Percentiles rank a stretch among this genome's conserved stretches.
Evolutionary conservation across 495 filamentous ascomycete genomes (phyloP).

Genomic region (Aspergillus nanangensis): DNA sequence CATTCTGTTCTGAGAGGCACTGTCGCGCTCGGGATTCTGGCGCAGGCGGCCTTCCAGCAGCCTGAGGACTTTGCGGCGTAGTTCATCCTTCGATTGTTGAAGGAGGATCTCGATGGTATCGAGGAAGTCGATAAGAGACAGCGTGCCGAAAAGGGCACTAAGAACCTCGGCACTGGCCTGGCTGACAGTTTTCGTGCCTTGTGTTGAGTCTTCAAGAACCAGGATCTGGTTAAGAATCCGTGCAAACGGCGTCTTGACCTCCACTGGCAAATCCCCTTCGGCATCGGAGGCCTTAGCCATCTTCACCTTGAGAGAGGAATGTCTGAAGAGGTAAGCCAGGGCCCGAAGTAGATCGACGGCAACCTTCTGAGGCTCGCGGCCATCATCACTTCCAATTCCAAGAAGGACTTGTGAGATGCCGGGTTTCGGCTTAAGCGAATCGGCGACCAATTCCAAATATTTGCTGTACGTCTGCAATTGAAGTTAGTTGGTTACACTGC

Average conservation of each 20-base stretch:
- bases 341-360: constrained; percentile 57
- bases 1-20: constrained; percentile 60
- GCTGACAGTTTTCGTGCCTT: constrained; percentile 56
- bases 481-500: constrained; percentile 9
- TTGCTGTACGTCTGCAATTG: constrained; percentile 55
- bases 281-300: constrained; percentile 33
- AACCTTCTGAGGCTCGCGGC: constrained; percentile 54
- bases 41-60: constrained; percentile 72
- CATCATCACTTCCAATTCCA: constrained; percentile 56
- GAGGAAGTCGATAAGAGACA: constrained; percentile 81
- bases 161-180: constrained; percentile 65
- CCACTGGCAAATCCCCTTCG: constrained; percentile 45
- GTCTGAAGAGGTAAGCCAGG: constrained; percentile 39
- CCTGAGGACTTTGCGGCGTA: constrained; percentile 74
- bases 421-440: constrained; percentile 68
- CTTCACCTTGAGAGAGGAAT: constrained; percentile 40
- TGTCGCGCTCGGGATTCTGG: constrained; percentile 60
- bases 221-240: constrained; percentile 65
- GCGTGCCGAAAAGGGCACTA: constrained; percentile 66
- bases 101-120: constrained; percentile 76
- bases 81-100: constrained; percentile 60
- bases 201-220: constrained; percentile 54
- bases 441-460: constrained; percentile 65
- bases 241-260: constrained; percentile 64
- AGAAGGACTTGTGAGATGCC: constrained; percentile 65